These are phyloP conservation scores for Cucumis sativus DNA, from an alignment of 306 rosid species.

Conservation along the genomic window Cucumber_9930_V3 NC_026656.2:1766501-1767000, in stretches of 20 bases:
- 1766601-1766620: constrained; percentile 73
- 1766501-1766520: constrained; percentile 38
- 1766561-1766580: constrained; percentile 21
- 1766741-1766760: constrained; percentile 76
- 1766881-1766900: constrained; percentile 32
- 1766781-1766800: constrained; percentile 41
- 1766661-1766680: constrained; percentile 41
- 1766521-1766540: constrained; percentile 25
- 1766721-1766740: constrained; percentile 37
- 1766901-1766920: constrained; percentile 7
- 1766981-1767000: neutral
- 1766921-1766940: neutral
- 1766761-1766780: constrained; percentile 75
- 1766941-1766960: neutral
- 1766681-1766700: constrained; percentile 36
- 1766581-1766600: constrained; percentile 43
- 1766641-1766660: constrained; percentile 50
- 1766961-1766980: neutral
- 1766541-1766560: constrained; percentile 31
- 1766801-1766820: constrained; percentile 64
- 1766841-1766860: constrained; percentile 58
- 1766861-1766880: constrained; percentile 37
- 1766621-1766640: constrained; percentile 70
- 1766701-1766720: constrained; percentile 29
- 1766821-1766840: constrained; percentile 52